Base-by-base conservation (phyloP, 345 rosid species). In the Microcos paniculata region DNA sequence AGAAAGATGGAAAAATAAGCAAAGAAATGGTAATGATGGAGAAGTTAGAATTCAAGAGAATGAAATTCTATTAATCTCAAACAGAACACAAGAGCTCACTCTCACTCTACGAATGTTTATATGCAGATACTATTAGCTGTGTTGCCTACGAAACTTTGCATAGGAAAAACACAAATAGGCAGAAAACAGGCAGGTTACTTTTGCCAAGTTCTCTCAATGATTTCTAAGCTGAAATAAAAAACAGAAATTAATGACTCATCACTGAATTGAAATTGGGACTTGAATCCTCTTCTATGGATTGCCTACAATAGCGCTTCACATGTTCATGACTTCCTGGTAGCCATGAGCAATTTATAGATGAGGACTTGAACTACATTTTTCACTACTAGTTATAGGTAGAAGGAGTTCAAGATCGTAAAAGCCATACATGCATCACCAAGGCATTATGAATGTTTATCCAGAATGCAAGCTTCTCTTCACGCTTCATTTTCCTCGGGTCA, bases 391-490 rank as follows among this genome's bases (percentile, higher is more conserved):
- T 33, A 51, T 23, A 18, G 73, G 3, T 43, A 35, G 4, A 35
- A 35, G 66, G 61, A 58, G 71, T 40, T 71, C 26, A 79, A 66
- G 72, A 48, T 75, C 18, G 55, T 56, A 26, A 19, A 35, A 76
- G 23, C 71, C 85, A 62, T 88, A 90, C 97, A 80, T 94, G 97
- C 97, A 94, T 91, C 77, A 89, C 85, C 80, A 91, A 77, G 58
- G 98, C 97, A 86, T 94, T 94, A 79, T 94, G 97, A 80, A 91
- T 85, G 81, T 94, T 94, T 62, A 91, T 88, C 97, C 94, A 93
- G 84, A 93, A 93, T n/a, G 97, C 97, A 38, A 91, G 94, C 87
- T 89, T 93, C 85, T 90, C 92, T 85, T 93, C 98, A 0, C 97
- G 91, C 86, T 82, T 94, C 98, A 94, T 85, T 85, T 85, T 88